Evolutionary conservation across 257 asterid genomes (phyloP).

Genomic region (Cruciata laevipes): DNA sequence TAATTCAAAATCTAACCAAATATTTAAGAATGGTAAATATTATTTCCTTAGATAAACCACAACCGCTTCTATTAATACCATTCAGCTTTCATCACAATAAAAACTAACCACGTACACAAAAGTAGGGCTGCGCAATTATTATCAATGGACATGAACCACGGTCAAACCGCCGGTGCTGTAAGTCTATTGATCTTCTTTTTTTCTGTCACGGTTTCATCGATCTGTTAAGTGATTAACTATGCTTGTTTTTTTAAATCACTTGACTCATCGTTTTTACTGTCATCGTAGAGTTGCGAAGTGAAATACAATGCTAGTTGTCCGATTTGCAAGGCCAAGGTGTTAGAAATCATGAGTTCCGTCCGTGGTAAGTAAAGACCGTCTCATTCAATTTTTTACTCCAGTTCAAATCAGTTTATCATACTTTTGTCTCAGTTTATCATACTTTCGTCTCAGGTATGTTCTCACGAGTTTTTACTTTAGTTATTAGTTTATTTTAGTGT

Average conservation of each 20-base stretch:
- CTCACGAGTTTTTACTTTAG: no score
- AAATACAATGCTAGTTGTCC: neutral
- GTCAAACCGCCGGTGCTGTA: slow-evolving; percentile 3
- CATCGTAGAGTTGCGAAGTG: neutral
- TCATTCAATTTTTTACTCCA: no score
- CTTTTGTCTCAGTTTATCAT: no score
- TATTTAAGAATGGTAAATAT: neutral
- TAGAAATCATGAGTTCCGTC: slow-evolving; percentile 39
- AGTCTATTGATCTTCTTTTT: neutral
- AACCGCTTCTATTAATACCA: neutral
- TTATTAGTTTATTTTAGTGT: no score
- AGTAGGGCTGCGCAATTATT: neutral
- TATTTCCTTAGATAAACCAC: neutral
- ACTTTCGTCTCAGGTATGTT: no score
- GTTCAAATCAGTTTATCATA: no score
- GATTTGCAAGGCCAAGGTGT: slow-evolving; percentile 39
- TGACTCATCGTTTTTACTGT: neutral
- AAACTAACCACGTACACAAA: neutral
- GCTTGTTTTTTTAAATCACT: neutral
- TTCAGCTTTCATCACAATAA: neutral
- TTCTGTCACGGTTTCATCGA: neutral
- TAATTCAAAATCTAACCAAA: neutral
- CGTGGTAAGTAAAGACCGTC: slow-evolving; percentile 26
- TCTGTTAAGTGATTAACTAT: neutral
- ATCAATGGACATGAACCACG: neutral